Conservation (phyloP, 2,329 filamentous ascomycete genomes). For the Teratosphaeria epicoccoides region DNA sequence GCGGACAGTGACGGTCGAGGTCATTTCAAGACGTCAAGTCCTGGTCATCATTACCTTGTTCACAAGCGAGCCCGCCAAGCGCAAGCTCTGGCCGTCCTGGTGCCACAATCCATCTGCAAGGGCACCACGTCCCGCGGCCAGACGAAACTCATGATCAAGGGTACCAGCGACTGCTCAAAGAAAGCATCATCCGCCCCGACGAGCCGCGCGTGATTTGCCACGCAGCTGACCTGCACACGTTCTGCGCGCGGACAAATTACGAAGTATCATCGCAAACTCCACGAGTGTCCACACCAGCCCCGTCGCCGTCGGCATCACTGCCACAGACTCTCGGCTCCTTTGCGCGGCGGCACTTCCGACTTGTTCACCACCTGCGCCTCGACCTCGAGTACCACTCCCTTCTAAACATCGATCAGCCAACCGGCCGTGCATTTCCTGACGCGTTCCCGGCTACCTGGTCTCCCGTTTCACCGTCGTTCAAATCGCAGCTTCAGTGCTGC, state of each 20-base stretch:
- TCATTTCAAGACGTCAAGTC: not conserved
- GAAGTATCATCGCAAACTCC: too few species aligned
- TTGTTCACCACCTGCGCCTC: conserved; percentile 4
- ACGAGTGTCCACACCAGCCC: too few species aligned
- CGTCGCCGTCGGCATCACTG: not conserved
- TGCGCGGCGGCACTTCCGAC: conserved; percentile 8
- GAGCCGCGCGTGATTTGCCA: not conserved
- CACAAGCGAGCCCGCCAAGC: not conserved
- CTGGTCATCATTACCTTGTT: too few species aligned
- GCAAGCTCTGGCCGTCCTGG: not conserved
- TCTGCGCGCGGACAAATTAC: not conserved
- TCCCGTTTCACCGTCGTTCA: conserved; percentile 7
- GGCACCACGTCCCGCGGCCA: not conserved
- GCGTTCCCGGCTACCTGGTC: conserved; percentile 10
- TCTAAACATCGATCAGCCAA: not conserved
- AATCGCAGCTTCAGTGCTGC: conserved; percentile 8
- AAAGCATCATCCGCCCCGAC: not conserved
- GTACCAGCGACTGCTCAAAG: not conserved
- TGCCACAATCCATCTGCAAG: not conserved
- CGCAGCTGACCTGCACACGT: not conserved
- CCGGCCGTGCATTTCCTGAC: not conserved
- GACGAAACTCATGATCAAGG: not conserved
- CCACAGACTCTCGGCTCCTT: conserved; percentile 4
- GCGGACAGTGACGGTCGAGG: not conserved
- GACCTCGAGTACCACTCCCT: conserved; percentile 1